phyloP scores from a whole-genome alignment of 2,329 filamentous ascomycete species.

The Colletotrichum sp. region DNA sequence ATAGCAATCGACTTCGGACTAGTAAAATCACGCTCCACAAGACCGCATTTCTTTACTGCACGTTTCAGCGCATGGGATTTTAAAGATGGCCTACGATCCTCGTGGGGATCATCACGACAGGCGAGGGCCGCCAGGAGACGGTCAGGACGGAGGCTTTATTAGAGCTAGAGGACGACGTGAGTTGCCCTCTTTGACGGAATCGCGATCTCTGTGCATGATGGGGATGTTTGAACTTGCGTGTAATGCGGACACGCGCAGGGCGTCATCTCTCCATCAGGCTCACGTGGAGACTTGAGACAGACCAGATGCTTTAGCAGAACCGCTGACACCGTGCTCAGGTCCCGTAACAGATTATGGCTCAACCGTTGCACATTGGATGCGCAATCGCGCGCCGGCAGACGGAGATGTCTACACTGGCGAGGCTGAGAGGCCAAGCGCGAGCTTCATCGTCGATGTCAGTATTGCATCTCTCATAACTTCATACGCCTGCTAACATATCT shows the following conservation, averaged over 20 bases:
- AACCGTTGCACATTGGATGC: slow-evolving; percentile 90
- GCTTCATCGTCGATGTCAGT: slow-evolving; percentile 87
- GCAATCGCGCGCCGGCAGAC: slow-evolving; percentile 61
- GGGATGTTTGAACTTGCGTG: not conserved
- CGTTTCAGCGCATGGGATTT: slow-evolving; percentile 6
- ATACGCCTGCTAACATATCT: not conserved
- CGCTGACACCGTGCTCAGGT: slow-evolving; percentile 54
- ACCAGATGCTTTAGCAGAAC: not conserved
- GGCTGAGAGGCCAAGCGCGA: slow-evolving; percentile 82
- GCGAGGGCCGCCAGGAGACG: slow-evolving; percentile 36
- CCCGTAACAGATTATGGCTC: slow-evolving; percentile 93
- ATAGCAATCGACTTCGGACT: not conserved
- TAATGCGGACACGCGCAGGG: not conserved
- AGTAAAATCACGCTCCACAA: not conserved
- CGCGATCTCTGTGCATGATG: not conserved
- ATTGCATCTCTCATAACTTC: not conserved
- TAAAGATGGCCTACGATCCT: slow-evolving; percentile 59
- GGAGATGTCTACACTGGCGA: slow-evolving; percentile 66
- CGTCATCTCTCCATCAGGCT: not conserved
- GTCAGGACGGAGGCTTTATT: slow-evolving; percentile 49
- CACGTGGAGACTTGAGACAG: not conserved
- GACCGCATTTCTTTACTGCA: not conserved
- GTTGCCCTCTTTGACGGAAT: slow-evolving; percentile 29
- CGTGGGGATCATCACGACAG: slow-evolving; percentile 53
- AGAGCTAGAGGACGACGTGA: slow-evolving; percentile 59